Conservation (phyloP, 2,329 filamentous ascomycete genomes). For the Colletotrichum godetiae region DNA sequence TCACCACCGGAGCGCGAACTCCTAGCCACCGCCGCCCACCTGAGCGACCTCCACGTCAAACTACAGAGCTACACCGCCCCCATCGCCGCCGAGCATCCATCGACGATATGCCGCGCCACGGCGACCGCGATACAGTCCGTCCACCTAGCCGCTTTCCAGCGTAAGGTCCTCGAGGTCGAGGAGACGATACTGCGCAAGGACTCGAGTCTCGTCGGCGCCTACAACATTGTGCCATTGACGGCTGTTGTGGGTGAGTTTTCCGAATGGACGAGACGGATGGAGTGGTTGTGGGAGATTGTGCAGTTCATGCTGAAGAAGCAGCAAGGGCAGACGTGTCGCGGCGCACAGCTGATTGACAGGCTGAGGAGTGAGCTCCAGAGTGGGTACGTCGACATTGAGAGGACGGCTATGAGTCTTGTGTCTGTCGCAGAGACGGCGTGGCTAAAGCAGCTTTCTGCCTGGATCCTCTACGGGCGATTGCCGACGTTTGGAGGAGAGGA, state of each 20-base stretch:
- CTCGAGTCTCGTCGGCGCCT: constrained; percentile 85
- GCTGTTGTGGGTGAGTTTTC: constrained; percentile 86
- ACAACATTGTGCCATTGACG: constrained; percentile 92
- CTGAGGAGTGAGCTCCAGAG: constrained; percentile 83
- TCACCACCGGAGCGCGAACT: constrained; percentile 87
- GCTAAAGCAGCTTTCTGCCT: constrained; percentile 90
- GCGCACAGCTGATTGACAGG: constrained; percentile 80
- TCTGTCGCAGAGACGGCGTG: constrained; percentile 87
- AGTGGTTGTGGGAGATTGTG: constrained; percentile 84
- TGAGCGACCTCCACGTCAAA: constrained; percentile 82
- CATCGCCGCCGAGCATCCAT: constrained; percentile 78
- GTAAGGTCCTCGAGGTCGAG: constrained; percentile 87
- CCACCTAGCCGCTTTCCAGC: constrained; percentile 84
- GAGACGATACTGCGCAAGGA: constrained; percentile 80
- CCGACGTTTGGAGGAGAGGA: constrained; percentile 83
- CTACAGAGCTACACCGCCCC: constrained; percentile 74
- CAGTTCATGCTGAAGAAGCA: constrained; percentile 70
- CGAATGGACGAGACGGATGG: constrained; percentile 85
- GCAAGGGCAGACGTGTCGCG: constrained; percentile 63
- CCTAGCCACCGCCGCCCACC: constrained; percentile 78
- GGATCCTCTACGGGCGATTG: constrained; percentile 89
- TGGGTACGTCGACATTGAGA: constrained; percentile 88
- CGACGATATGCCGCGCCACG: constrained; percentile 87
- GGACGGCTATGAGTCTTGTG: constrained; percentile 78
- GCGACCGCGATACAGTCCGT: constrained; percentile 80